Conservation (phyloP, 345 rosid genomes). For the Lumnitzera littorea region DNA sequence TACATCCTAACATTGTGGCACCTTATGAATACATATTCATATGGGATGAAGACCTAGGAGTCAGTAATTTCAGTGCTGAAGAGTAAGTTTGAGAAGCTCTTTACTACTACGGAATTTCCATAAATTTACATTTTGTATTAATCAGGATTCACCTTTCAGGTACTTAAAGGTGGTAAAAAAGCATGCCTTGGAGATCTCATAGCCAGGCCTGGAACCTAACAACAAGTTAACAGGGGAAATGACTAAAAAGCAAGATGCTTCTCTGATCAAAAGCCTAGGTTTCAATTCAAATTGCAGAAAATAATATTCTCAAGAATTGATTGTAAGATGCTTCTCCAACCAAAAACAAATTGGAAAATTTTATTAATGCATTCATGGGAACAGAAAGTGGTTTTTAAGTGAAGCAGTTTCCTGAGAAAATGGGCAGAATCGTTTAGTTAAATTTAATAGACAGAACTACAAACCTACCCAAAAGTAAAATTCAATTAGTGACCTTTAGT, state of each 20-base stretch:
- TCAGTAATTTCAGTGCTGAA: conserved; percentile 87
- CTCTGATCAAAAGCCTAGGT: too few relatives aligned
- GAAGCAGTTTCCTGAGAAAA: too few relatives aligned
- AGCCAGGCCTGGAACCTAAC: conserved; percentile 94
- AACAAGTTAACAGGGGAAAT: conserved; percentile 88
- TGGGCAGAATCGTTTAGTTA: too few relatives aligned
- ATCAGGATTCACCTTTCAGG: conserved; percentile 21
- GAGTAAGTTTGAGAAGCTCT: conserved; percentile 42
- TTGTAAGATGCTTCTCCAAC: too few relatives aligned
- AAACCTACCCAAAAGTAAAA: too few relatives aligned
- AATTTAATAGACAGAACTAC: too few relatives aligned
- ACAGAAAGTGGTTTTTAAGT: too few relatives aligned
- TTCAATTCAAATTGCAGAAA: too few relatives aligned
- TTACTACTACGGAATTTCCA: neutral
- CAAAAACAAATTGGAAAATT: too few relatives aligned
- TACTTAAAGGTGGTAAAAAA: conserved; percentile 76
- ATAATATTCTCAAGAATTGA: too few relatives aligned
- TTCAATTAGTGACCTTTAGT: too few relatives aligned
- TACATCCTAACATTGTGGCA: conserved; percentile 96
- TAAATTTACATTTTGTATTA: neutral
- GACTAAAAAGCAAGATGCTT: conserved; percentile 80
- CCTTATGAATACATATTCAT: conserved; percentile 88
- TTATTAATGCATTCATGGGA: too few relatives aligned
- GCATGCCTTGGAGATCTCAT: conserved; percentile 92
- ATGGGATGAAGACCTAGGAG: conserved; percentile 98